phyloP scores from a whole-genome alignment of 306 rosid species.

The Gastrolobium bilobum region DNA sequence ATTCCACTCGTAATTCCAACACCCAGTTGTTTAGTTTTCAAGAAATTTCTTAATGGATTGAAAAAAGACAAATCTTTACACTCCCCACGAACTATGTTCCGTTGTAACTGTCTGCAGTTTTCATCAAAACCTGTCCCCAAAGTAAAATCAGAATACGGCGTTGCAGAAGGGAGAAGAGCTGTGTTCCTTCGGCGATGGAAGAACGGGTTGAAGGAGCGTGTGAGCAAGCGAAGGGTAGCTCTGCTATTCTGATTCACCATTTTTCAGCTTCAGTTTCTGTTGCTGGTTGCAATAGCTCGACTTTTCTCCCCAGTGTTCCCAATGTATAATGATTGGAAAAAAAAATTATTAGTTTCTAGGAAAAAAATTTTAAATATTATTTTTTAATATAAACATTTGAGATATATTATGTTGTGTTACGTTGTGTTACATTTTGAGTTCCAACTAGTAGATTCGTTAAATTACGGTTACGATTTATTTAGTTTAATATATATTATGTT shows the following conservation, averaged over 20 bases:
- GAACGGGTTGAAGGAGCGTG: constrained; percentile 43
- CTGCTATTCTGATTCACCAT: constrained; percentile 67
- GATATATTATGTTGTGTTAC: too few species aligned
- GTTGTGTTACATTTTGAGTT: too few species aligned
- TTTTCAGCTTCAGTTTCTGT: not conserved
- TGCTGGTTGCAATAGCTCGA: too few species aligned
- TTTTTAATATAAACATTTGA: too few species aligned
- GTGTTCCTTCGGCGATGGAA: constrained; percentile 42
- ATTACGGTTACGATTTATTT: too few species aligned
- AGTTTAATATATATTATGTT: too few species aligned
- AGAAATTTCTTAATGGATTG: constrained; percentile 37
- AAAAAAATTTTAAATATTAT: too few species aligned
- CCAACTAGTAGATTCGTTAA: too few species aligned
- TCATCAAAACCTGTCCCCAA: constrained; percentile 29
- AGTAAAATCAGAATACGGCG: not conserved
- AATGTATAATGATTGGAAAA: too few species aligned
- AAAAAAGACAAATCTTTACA: constrained; percentile 45
- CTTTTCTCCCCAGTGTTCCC: too few species aligned
- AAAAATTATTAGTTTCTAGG: too few species aligned
- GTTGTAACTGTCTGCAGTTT: constrained; percentile 28
- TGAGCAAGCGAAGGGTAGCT: constrained; percentile 54
- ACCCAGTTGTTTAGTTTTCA: constrained; percentile 42
- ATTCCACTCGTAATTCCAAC: constrained; percentile 40
- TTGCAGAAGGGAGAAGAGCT: constrained; percentile 42
- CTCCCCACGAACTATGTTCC: constrained; percentile 9